A percentile compares a stretch with the other conserved stretches of the same genome.
Evolutionary conservation across 495 filamentous ascomycete species (phyloP).

Genomic region (Penicillium simplicissimum): DNA sequence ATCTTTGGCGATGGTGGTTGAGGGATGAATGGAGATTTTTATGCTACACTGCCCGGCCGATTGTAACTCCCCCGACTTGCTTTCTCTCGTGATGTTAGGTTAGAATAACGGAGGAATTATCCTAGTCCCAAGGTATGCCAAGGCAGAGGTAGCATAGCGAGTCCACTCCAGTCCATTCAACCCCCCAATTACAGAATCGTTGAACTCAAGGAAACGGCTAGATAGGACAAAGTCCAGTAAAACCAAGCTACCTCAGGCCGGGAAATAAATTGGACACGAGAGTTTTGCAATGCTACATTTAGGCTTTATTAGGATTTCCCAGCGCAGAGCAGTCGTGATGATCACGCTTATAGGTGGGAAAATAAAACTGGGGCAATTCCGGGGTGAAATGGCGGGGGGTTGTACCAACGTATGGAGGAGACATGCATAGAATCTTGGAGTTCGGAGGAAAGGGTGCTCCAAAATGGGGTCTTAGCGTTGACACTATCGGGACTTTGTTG

Average conservation of each 20-base stretch:
- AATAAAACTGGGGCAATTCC: constrained; percentile 12
- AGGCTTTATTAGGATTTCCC: not conserved
- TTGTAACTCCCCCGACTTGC: not conserved
- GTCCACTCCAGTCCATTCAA: not conserved
- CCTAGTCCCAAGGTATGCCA: not conserved
- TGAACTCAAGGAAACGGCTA: not conserved
- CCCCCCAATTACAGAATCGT: not conserved
- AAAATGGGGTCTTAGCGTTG: not conserved
- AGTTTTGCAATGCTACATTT: not conserved
- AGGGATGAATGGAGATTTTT: not conserved
- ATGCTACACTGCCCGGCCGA: not conserved
- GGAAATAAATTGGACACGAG: not conserved
- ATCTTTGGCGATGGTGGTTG: not conserved
- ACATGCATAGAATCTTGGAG: not conserved
- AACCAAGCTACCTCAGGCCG: not conserved
- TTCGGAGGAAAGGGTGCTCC: not conserved
- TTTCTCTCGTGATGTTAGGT: not conserved
- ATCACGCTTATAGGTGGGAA: constrained; percentile 21
- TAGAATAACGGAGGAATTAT: not conserved
- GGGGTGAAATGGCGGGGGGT: not conserved
- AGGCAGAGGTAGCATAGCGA: not conserved
- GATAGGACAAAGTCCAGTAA: not conserved
- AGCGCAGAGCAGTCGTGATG: not conserved
- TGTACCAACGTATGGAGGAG: no score
- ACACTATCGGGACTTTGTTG: not conserved